phyloP scores from a whole-genome alignment of 768 basidiomycete species.

The Russula vinacea region DNA sequence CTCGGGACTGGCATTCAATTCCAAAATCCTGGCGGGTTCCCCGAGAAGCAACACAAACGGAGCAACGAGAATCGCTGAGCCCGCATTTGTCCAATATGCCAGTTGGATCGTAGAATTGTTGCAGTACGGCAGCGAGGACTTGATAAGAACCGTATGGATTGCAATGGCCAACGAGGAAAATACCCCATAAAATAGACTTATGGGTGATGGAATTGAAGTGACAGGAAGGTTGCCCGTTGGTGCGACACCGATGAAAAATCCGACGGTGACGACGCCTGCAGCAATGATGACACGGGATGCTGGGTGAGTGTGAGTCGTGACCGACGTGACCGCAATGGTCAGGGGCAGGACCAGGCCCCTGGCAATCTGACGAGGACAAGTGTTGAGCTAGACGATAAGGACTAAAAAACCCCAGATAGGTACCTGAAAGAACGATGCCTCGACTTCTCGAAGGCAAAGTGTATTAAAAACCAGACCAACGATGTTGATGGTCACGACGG shows the following conservation, averaged over 20 bases:
- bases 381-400: not conserved
- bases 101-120: constrained; percentile 70
- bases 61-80: constrained; percentile 60
- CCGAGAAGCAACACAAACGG: constrained; percentile 60
- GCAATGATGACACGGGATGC: constrained; percentile 54
- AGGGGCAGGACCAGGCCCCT: constrained; percentile 79
- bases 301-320: constrained; percentile 54
- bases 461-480: constrained; percentile 76
- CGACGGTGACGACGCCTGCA: constrained; percentile 61
- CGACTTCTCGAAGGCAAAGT: constrained; percentile 71
- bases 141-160: constrained; percentile 72
- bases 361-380: constrained; percentile 57
- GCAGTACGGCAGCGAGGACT: constrained; percentile 62
- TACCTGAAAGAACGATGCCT: constrained; percentile 80
- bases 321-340: constrained; percentile 70
- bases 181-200: constrained; percentile 66
- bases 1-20: constrained; percentile 39
- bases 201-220: constrained; percentile 46
- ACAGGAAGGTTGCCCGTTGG: constrained; percentile 50
- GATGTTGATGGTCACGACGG: constrained; percentile 68
- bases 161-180: constrained; percentile 74
- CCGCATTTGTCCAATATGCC: constrained; percentile 76
- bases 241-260: constrained; percentile 73
- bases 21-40: constrained; percentile 46
- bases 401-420: not conserved